phyloP scores from a whole-genome alignment of 352 stramenopile species.

The Phytophthora crassamura region DNA sequence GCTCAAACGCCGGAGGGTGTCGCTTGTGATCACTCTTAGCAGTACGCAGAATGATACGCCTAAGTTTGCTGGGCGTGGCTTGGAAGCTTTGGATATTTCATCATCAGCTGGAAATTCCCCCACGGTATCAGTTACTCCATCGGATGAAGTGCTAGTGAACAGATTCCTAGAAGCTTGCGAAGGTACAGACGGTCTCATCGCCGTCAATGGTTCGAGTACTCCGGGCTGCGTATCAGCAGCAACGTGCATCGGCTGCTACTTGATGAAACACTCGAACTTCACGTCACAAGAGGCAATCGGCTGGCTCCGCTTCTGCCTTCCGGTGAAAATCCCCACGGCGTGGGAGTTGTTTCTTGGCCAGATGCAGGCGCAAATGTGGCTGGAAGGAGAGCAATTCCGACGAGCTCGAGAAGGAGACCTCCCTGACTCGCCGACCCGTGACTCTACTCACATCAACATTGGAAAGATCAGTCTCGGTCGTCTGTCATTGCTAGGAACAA shows the following conservation, averaged over 20 bases:
- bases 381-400: slow-evolving; percentile 53
- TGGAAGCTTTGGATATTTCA: slow-evolving; percentile 31
- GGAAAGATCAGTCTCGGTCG: slow-evolving; percentile 66
- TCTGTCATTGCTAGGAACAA: slow-evolving; percentile 63
- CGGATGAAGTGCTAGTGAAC: slow-evolving; percentile 72
- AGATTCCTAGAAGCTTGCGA: slow-evolving; percentile 93
- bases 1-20: slow-evolving; percentile 35
- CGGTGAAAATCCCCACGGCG: slow-evolving; percentile 81
- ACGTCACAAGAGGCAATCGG: slow-evolving; percentile 95
- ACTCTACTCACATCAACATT: slow-evolving; percentile 60
- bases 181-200: slow-evolving; percentile 54
- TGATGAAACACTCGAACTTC: slow-evolving; percentile 98
- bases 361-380: slow-evolving; percentile 86
- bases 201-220: slow-evolving; percentile 72
- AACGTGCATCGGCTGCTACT: slow-evolving; percentile 96
- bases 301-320: slow-evolving; percentile 95
- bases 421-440: slow-evolving; percentile 4
- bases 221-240: slow-evolving; percentile 69
- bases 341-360: slow-evolving; percentile 92
- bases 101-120: not conserved
- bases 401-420: slow-evolving; percentile 24
- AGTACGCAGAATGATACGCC: slow-evolving; percentile 16
- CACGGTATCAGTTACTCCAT: not conserved
- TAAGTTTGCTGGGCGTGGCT: slow-evolving; percentile 15
- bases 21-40: slow-evolving; percentile 25